Evolutionary conservation across 495 filamentous ascomycete genomes (phyloP).

Genomic region (Talaromyces thailandensis): DNA sequence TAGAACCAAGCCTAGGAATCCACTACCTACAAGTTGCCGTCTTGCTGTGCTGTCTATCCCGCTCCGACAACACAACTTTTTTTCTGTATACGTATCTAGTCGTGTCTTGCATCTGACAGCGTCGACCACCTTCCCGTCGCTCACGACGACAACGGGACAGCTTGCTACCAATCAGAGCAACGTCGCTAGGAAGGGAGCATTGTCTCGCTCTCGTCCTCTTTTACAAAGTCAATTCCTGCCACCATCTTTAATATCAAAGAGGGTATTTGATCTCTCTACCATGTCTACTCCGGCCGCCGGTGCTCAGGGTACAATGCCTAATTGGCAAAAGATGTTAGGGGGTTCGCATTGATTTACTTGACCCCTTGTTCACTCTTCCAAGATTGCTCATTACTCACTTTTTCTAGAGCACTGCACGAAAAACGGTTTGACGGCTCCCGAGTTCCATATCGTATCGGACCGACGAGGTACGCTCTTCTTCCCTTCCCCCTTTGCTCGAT

Average conservation of each 20-base stretch:
- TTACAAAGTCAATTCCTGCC: neutral
- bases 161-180: neutral
- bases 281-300: conserved; percentile 21
- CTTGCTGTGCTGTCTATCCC: conserved; percentile 1
- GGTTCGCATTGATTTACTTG: conserved; percentile 24
- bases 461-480: conserved; percentile 52
- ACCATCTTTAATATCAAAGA: neutral
- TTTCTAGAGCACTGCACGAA: conserved; percentile 50
- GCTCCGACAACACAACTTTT: neutral
- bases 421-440: conserved; percentile 43
- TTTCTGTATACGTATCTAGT: conserved; percentile 7
- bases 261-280: conserved; percentile 5
- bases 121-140: conserved; percentile 7
- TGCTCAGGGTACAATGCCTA: conserved; percentile 14
- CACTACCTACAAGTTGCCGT: neutral
- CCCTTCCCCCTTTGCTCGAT: neutral
- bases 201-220: neutral
- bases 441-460: conserved; percentile 68
- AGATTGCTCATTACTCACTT: conserved; percentile 6
- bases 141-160: conserved; percentile 4
- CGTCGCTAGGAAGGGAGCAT: neutral
- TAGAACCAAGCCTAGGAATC: neutral
- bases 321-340: conserved; percentile 45
- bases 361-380: conserved; percentile 1
- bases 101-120: conserved; percentile 5